phyloP scores from a whole-genome alignment of 768 basidiomycete species.

The Pulveroboletus sp. region DNA sequence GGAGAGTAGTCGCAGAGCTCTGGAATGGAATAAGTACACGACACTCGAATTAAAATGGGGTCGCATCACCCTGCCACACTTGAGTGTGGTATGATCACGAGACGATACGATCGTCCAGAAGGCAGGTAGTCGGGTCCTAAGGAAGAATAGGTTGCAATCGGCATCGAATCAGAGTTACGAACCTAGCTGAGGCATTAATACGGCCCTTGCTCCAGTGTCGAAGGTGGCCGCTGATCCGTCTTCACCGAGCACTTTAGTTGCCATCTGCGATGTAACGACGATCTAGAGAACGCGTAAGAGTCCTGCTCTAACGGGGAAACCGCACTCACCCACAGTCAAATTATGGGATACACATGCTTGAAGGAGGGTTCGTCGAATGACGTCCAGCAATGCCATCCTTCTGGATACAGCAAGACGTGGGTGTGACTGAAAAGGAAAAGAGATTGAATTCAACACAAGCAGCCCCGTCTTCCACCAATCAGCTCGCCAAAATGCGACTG shows the following conservation, averaged over 20 bases:
- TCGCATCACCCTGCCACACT: slow-evolving; percentile 38
- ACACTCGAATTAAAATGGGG: slow-evolving; percentile 12
- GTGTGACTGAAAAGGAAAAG: slow-evolving; percentile 58
- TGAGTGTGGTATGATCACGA: slow-evolving; percentile 38
- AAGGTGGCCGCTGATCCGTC: slow-evolving; percentile 65
- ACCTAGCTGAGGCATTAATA: slow-evolving; percentile 69
- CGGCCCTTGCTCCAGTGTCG: slow-evolving; percentile 55
- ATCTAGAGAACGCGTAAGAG: slow-evolving; percentile 32
- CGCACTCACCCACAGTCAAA: slow-evolving; percentile 41
- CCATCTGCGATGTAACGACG: slow-evolving; percentile 62
- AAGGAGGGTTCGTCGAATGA: slow-evolving; percentile 49
- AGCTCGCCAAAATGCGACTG: slow-evolving; percentile 4
- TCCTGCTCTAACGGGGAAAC: not conserved
- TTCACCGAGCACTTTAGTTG: slow-evolving; percentile 59
- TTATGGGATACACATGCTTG: slow-evolving; percentile 43
- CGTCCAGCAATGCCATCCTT: slow-evolving; percentile 43
- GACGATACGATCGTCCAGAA: slow-evolving; percentile 38
- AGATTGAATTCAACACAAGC: slow-evolving; percentile 62
- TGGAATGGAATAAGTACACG: slow-evolving; percentile 21
- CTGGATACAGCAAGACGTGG: slow-evolving; percentile 35
- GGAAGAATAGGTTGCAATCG: not conserved
- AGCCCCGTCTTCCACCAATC: slow-evolving; percentile 40
- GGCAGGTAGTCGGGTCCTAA: slow-evolving; percentile 40
- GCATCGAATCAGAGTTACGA: slow-evolving; percentile 12
- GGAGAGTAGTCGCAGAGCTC: slow-evolving; percentile 38